Base-by-base conservation (phyloP, 1,284 basidiomycete genomes). In the Somion occarium region DNA sequence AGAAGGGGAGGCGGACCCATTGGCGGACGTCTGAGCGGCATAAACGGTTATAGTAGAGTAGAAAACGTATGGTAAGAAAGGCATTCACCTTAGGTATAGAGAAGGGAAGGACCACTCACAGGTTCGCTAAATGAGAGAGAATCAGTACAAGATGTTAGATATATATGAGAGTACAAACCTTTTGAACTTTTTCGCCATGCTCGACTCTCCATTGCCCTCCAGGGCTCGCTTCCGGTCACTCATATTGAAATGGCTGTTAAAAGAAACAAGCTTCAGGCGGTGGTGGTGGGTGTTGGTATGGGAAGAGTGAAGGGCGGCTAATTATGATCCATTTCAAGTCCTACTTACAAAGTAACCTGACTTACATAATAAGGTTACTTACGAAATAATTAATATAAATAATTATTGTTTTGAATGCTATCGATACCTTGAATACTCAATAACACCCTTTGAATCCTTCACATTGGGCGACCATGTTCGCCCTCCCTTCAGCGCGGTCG, bases 71-170 rank as follows among this genome's bases (percentile, higher is more conserved):
- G 70, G 70, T 66, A 71, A 66, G 66, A 67, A 65, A 69, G 63
- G 69, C 57, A 88, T 87, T 89, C 83, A 89, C 86, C 86, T 89
- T 51, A 87, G 61, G 64, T 57, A 7, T 61, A 56, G 54, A 60
- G 55, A 57, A 64, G 62, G 65, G 63, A 46, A 41, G 41, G 27
- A 37, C 15, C 56, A 86, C 86, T 89, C 81, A 89, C 87, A 71
- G 66, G 60, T 61, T 86, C 82, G 64, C 83, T 88, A 63, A 34
- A 66, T 57, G 34, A 12, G 58, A 55, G 20, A 24, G 26, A 43
- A 46, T 59, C 44, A 64, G 54, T 13, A 23, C 20, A 24, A n/a
- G 18, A 27, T 38, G 13, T 43, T 44, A 19, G 12, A 53, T 24
- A 27, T 19, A 43, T 11, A 11, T 12, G 38, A 22, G 46, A 50